These are phyloP conservation scores for Lentinula lateritia DNA, from an alignment of 768 basidiomycete genomes.

Conservation along the genomic window DNA sequence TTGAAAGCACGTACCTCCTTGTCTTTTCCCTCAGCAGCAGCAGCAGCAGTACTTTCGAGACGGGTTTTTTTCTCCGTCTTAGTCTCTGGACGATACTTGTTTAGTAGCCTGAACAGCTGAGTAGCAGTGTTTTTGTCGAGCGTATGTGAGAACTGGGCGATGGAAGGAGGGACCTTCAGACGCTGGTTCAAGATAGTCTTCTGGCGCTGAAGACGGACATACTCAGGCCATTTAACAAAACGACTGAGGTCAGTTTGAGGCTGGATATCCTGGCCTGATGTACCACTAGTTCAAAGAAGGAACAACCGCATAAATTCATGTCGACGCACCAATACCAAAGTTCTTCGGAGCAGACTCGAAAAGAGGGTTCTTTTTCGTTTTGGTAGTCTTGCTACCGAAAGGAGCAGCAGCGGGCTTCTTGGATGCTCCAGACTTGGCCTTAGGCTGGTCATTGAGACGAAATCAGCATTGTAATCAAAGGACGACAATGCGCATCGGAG, in stretches of 20 bases:
- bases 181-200: constrained; percentile 98
- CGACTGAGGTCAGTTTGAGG: constrained; percentile 88
- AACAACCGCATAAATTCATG: neutral
- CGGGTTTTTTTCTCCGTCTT: constrained; percentile 98
- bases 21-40: constrained; percentile 75
- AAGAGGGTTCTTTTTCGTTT: constrained; percentile 89
- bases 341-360: constrained; percentile 84
- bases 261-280: constrained; percentile 88
- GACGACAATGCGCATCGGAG: constrained; percentile 44
- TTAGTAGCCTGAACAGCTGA: constrained; percentile 94
- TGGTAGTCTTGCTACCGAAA: constrained; percentile 69
- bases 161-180: constrained; percentile 96
- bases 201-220: constrained; percentile 95
- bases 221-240: constrained; percentile 64
- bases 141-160: constrained; percentile 94
- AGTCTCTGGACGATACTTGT: constrained; percentile 92
- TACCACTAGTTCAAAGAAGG: neutral
- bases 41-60: constrained; percentile 72
- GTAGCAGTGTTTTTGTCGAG: constrained; percentile 99
- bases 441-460: constrained; percentile 95
- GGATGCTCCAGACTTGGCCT: constrained; percentile 61
- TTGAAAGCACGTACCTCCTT: constrained; percentile 31
- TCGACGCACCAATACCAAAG: constrained; percentile 84
- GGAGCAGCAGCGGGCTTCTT: constrained; percentile 88
- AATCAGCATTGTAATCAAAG: constrained; percentile 27